Percentiles rank a stretch among this genome's conserved stretches.
These are phyloP conservation scores for Rugosomyces carneus DNA, from an alignment of 1,284 basidiomycete species.

Conservation along the genomic window DNA sequence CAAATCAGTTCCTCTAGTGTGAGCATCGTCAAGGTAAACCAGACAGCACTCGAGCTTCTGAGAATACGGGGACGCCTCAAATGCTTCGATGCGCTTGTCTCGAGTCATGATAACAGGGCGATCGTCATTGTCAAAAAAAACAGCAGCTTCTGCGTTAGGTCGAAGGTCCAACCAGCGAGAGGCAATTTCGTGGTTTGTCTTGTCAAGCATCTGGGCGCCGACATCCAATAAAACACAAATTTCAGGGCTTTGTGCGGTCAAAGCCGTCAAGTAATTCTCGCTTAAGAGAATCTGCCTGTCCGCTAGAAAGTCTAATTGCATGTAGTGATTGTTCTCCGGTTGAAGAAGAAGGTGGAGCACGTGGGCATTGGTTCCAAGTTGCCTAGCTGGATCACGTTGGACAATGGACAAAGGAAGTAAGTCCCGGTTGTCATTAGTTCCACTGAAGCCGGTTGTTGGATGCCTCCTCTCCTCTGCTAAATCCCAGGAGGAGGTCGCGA, in stretches of 20 bases:
- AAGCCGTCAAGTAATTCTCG: slow-evolving; percentile 27
- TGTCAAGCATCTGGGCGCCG: slow-evolving; percentile 52
- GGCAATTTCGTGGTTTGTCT: slow-evolving; percentile 37
- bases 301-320: slow-evolving; percentile 10
- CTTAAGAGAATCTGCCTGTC: slow-evolving; percentile 23
- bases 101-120: slow-evolving; percentile 35
- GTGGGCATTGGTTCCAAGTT: slow-evolving; percentile 44
- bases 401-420: slow-evolving; percentile 41
- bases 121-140: slow-evolving; percentile 46
- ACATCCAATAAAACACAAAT: slow-evolving; percentile 48
- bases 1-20: slow-evolving; percentile 54
- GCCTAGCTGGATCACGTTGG: slow-evolving; percentile 36
- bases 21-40: slow-evolving; percentile 52
- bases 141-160: slow-evolving; percentile 29
- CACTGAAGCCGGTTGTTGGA: slow-evolving; percentile 48
- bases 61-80: slow-evolving; percentile 38
- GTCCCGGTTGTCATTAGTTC: slow-evolving; percentile 48
- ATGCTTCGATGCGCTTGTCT: slow-evolving; percentile 31
- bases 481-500: slow-evolving; percentile 49
- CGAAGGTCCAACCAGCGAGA: slow-evolving; percentile 33
- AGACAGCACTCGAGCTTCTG: slow-evolving; percentile 39
- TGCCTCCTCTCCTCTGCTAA: slow-evolving; percentile 33
- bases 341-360: slow-evolving; percentile 40
- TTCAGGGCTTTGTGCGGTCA: slow-evolving; percentile 28
- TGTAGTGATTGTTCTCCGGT: slow-evolving; percentile 37